These are phyloP conservation scores for Lachnellula willkommii DNA, from an alignment of 2,329 filamentous ascomycete genomes.

Conservation along the genomic window DNA sequence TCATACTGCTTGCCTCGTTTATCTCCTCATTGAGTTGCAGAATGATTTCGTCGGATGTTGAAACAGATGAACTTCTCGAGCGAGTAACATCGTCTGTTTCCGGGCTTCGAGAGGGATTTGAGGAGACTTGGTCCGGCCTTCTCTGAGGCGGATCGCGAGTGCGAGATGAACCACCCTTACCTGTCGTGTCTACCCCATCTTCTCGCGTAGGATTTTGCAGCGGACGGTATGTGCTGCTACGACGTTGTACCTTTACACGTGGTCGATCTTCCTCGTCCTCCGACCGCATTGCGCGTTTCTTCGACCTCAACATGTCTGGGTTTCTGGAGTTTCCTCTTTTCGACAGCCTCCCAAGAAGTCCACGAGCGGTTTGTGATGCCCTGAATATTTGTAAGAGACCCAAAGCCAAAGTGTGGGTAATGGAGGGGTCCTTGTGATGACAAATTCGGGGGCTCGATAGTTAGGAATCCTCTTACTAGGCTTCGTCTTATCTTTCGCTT, in stretches of 20 bases:
- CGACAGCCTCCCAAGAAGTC: not conserved
- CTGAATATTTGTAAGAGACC: constrained; percentile 6
- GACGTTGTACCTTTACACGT: too few relatives aligned
- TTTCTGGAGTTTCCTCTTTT: not conserved
- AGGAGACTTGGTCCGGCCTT: not conserved
- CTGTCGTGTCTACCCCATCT: not conserved
- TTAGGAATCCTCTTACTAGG: not conserved
- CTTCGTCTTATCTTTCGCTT: not conserved
- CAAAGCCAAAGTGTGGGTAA: not conserved
- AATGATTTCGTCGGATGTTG: not conserved
- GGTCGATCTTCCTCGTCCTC: not conserved
- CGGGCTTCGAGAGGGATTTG: not conserved
- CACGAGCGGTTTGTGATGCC: not conserved
- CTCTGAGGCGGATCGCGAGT: not conserved
- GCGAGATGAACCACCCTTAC: not conserved
- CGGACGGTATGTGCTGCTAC: too few relatives aligned
- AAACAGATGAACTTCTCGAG: not conserved
- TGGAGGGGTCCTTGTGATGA: not conserved
- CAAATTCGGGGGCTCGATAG: not conserved
- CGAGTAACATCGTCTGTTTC: not conserved
- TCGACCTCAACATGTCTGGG: not conserved
- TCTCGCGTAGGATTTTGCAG: not conserved
- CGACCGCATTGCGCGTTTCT: not conserved
- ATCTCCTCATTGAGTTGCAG: not conserved
- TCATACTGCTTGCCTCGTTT: not conserved